Conservation (phyloP, 805 yeast genomes). For the Sugiyamaella qingdaonensis region DNA sequence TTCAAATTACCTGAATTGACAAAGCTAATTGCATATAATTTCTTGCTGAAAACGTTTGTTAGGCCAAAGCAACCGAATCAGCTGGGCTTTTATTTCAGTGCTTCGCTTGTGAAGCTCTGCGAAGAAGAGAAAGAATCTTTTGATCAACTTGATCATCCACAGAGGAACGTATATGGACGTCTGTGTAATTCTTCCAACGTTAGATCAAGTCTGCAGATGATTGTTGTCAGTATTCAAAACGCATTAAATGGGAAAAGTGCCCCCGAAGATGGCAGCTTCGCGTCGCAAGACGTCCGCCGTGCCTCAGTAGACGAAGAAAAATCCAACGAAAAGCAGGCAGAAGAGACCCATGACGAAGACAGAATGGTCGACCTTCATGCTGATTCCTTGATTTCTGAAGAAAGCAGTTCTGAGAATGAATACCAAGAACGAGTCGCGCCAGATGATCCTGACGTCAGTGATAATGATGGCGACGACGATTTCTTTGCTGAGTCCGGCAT, state of each 20-base stretch:
- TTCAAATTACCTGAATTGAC: conserved; percentile 23
- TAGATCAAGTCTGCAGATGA: conserved; percentile 12
- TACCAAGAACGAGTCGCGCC: conserved; percentile 40
- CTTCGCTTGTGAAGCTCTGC: not conserved
- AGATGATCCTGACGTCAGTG: conserved; percentile 57
- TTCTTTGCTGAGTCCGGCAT: conserved; percentile 32
- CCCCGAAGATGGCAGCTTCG: too few species aligned
- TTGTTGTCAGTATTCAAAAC: conserved; percentile 12
- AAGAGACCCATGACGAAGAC: conserved; percentile 5
- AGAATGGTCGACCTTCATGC: not conserved
- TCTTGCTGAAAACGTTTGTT: conserved; percentile 18
- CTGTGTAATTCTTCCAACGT: conserved; percentile 20
- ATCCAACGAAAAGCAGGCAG: not conserved
- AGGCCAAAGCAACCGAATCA: conserved; percentile 11
- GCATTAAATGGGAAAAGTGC: conserved; percentile 10
- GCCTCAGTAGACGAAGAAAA: conserved; percentile 1
- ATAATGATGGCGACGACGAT: conserved; percentile 38
- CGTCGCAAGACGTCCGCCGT: too few species aligned
- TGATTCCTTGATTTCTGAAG: conserved; percentile 4
- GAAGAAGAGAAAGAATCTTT: conserved; percentile 14
- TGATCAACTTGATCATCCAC: conserved; percentile 6
- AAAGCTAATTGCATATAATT: conserved; percentile 9
- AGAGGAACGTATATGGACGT: conserved; percentile 24
- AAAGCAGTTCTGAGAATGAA: conserved; percentile 16
- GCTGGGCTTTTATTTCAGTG: not conserved